phyloP scores from a whole-genome alignment of 1,284 basidiomycete genomes.

The Cystobasidium pallidum region DNA sequence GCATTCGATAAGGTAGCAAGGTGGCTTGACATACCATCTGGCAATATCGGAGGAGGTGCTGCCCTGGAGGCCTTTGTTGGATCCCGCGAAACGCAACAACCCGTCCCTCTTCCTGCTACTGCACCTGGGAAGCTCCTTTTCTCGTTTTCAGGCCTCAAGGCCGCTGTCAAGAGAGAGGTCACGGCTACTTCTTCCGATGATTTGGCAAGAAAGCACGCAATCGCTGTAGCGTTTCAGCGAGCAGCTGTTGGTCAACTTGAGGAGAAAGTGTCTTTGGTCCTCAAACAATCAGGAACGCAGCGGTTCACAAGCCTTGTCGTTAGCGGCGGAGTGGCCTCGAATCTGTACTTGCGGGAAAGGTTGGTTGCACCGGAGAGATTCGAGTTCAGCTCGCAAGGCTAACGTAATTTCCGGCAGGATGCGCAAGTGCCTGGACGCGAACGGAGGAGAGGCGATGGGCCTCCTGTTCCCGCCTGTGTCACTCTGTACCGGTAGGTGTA shows the following conservation, averaged over 20 bases:
- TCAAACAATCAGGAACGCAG: conserved; percentile 60
- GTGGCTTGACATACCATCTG: conserved; percentile 68
- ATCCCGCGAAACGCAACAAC: conserved; percentile 50
- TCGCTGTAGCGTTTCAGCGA: conserved; percentile 73
- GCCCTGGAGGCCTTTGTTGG: conserved; percentile 69
- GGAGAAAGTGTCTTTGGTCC: conserved; percentile 69
- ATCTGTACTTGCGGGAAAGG: conserved; percentile 69
- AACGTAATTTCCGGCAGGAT: conserved; percentile 57
- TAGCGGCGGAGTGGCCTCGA: conserved; percentile 89
- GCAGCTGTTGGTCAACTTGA: conserved; percentile 73
- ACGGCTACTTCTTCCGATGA: conserved; percentile 13
- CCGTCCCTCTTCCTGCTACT: conserved; percentile 59
- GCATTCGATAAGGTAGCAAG: conserved; percentile 76
- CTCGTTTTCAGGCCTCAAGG: conserved; percentile 69
- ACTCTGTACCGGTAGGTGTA: conserved; percentile 74
- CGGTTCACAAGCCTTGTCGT: conserved; percentile 64
- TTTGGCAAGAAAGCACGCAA: conserved; percentile 50
- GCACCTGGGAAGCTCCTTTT: conserved; percentile 67
- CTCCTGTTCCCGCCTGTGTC: conserved; percentile 69
- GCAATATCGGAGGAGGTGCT: conserved; percentile 67
- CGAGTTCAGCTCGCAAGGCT: no score
- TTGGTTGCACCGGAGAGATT: no score
- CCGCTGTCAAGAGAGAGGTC: conserved; percentile 45
- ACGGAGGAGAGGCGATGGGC: conserved; percentile 56
- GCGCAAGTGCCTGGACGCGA: conserved; percentile 57